Conservation (phyloP, 495 filamentous ascomycete species). For the Hypoxylon cercidicola region DNA sequence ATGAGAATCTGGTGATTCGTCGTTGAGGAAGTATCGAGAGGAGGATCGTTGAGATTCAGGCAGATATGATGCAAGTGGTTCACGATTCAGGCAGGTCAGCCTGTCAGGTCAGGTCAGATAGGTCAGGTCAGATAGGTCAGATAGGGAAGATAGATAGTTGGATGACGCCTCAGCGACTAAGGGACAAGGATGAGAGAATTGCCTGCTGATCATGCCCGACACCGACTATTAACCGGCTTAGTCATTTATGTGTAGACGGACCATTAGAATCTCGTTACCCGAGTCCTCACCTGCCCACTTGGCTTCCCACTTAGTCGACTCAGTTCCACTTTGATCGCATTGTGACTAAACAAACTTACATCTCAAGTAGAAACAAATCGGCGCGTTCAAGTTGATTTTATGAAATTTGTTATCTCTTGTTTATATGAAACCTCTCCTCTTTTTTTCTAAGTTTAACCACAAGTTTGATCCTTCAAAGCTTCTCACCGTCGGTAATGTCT, state of each 20-base stretch:
- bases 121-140: slow-evolving; percentile 2
- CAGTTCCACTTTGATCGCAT: slow-evolving; percentile 1
- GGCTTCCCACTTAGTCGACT: too few species aligned
- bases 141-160: slow-evolving; percentile 14
- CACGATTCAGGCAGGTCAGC: slow-evolving; percentile 15
- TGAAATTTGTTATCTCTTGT: background rate
- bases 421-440: too few species aligned
- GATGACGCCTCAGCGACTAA: slow-evolving; percentile 28
- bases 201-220: slow-evolving; percentile 22
- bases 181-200: slow-evolving; percentile 5
- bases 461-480: background rate
- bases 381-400: too few species aligned
- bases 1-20: background rate
- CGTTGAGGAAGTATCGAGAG: slow-evolving; percentile 5
- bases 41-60: slow-evolving; percentile 25
- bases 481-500: slow-evolving; percentile 52
- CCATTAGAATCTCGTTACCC: slow-evolving; percentile 5
- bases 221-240: slow-evolving; percentile 25
- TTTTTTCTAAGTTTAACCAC: background rate
- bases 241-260: background rate
- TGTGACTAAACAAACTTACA: slow-evolving; percentile 7
- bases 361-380: background rate
- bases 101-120: slow-evolving; percentile 2
- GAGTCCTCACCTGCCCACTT: background rate
- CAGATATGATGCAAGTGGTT: slow-evolving; percentile 25